Base-by-base conservation (phyloP, 2,329 filamentous ascomycete species). In the Alternaria angustiovoidea region DNA sequence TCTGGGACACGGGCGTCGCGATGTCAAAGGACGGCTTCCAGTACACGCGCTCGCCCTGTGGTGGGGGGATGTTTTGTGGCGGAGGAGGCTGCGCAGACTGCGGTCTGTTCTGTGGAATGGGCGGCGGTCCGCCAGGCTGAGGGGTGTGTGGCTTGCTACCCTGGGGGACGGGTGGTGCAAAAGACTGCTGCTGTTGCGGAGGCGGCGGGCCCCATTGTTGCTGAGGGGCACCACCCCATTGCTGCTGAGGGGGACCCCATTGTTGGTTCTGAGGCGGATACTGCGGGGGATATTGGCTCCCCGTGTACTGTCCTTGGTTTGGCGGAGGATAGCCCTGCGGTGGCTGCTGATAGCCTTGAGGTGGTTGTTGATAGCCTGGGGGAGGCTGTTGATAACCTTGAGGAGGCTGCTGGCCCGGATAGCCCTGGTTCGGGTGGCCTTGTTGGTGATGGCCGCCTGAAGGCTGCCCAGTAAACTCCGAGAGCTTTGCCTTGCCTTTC, bases 11-110 rank as follows among this genome's bases (percentile, higher is more conserved):
- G 0, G 84, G 80, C 2, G 79, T 77, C 14, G 79, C 74, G 0
- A 83, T 79, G 28, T 79, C 73, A 66, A 88, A 86, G 7, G 78
- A 79, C 0, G 86, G 82, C 59, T 80, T 81, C 86, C 86, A 88
- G 74, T 87, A 87, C 16, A 75, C 71, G 26, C 66, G 72, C 51
- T 75, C 65, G 18, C 51, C 41, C 5, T 70, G 64, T 0, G 75
- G 64, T 1, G 70, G 65, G 0, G 73, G 66, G 4, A 72, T 59
- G 47, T 69, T 70, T 18, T 75, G 75, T 6, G 73, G 72, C 3
- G 75, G 75, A 2, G 73, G 69, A 11, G 71, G 70, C 41, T 71
- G 69, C 20, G 68, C 57, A 5, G 72, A 70, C 2, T 57, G 51
- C 1, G 75, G 74, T 2, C 71, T 71, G 43, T 75, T 75, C 42